phyloP scores from a whole-genome alignment of 345 rosid genomes.

The Zanthoxylum bungeanum region DNA sequence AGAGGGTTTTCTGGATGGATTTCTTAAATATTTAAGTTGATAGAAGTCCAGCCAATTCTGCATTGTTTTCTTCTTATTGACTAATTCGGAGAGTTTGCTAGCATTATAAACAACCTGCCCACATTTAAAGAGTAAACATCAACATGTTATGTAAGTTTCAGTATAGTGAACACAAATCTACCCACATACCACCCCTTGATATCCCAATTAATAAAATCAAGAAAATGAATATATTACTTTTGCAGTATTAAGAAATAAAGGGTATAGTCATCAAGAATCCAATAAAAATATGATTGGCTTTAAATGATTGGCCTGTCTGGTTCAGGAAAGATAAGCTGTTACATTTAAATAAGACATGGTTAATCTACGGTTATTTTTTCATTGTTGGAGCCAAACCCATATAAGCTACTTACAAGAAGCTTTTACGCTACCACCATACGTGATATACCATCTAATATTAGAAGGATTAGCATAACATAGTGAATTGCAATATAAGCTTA shows the following conservation, averaged over 20 bases:
- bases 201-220: background rate
- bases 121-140: background rate
- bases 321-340: background rate
- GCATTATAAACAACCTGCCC: slow-evolving; percentile 81
- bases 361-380: background rate
- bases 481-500: background rate
- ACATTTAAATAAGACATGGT: background rate
- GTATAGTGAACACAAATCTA: background rate
- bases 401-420: background rate
- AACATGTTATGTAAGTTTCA: background rate
- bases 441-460: background rate
- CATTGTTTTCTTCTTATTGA: slow-evolving; percentile 55
- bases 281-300: background rate
- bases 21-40: slow-evolving; percentile 68
- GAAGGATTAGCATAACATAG: background rate
- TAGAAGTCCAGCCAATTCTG: slow-evolving; percentile 87
- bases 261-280: background rate
- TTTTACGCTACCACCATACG: background rate
- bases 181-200: background rate
- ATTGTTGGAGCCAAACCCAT: background rate
- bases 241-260: background rate
- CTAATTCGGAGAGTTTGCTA: slow-evolving; percentile 58
- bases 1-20: slow-evolving; percentile 48
- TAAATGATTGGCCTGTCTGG: background rate
- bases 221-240: background rate